Evolutionary conservation across 805 yeast species (phyloP), one percentile per base, ranked within the genome.

Genomic region (Danielozyma ontarioensis): DNA sequence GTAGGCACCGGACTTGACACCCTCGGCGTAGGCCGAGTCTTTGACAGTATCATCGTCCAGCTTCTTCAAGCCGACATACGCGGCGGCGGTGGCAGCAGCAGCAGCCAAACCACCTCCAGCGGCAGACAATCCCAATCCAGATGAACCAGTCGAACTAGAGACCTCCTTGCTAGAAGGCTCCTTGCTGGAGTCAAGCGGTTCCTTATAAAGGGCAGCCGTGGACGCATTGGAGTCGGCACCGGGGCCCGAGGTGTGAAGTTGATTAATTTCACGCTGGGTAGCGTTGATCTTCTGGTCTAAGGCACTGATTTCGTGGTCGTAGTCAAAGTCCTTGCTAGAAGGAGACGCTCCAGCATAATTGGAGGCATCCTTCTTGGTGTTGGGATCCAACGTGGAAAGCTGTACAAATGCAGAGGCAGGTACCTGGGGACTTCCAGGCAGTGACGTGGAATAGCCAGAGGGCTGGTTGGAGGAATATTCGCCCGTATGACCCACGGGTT

Each of bases 201-300:
- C 34, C 16, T 33, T 15, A 34, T 34, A 33, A 2, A 34, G 19
- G 1, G 39, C 34, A 6, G 37, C 34, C 23, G 39, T 33, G 6
- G 42, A 36, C 10, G 25, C 27, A 17, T 34, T 24, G 23, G 32
- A 11, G 17, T 27, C 34, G 2, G 34, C 28, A 17, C 21, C 34
- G 13, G 24, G 27, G 32, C 19, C 19, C 13, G 29, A 12, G 11
- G 16, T 16, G 22, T 39, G 17, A 14, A 46, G 41, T 3, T 36
- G 38, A 13, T 48, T 51, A 13, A 54, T 49, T 29, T 55, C 57
- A 11, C 33, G 38, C 37, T 55, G 55, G 10, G 61, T 53, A 17
- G 41, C 35, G 19, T 42, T 50, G 17, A 55, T 53, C 35, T 49
- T 50, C 28, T 40, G 30, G 42, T 53, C 57, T 29, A 55, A 48